Percentiles rank a stretch among this genome's conserved stretches.
Evolutionary conservation across 352 stramenopile genomes (phyloP).

Genomic region (Phytophthora europaea): DNA sequence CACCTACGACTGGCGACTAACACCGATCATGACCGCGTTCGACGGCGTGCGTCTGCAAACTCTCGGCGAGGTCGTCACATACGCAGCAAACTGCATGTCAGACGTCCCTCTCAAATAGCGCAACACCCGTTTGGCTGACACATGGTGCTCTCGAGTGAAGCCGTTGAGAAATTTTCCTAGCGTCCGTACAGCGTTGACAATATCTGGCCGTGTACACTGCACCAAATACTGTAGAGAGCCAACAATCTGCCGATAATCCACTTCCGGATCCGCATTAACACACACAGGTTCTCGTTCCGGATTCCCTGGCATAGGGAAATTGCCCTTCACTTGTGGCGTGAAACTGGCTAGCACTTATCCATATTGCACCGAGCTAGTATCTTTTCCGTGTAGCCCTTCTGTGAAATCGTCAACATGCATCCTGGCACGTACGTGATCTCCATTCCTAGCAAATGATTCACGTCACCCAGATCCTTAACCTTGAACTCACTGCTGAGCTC

Average conservation of each 20-base stretch:
- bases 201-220: not conserved
- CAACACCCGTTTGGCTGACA: not conserved
- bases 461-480: no score
- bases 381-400: not conserved
- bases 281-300: not conserved
- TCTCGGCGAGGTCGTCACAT: no score
- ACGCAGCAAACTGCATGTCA: no score
- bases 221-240: not conserved
- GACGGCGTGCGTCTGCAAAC: not conserved
- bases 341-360: not conserved
- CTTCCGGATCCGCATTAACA: not conserved
- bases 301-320: not conserved
- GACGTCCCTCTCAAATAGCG: no score
- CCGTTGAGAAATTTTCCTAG: no score
- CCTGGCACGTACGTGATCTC: not conserved
- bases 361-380: not conserved
- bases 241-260: not conserved
- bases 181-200: not conserved
- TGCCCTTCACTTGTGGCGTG: not conserved
- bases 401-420: not conserved
- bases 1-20: not conserved
- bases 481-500: no score
- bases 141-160: no score
- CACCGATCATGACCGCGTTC: not conserved
- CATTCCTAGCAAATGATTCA: no score